Evolutionary conservation across 768 basidiomycete genomes (phyloP), one percentile per base, ranked within the genome.

Genomic region (Aureoboletus auriporus): DNA sequence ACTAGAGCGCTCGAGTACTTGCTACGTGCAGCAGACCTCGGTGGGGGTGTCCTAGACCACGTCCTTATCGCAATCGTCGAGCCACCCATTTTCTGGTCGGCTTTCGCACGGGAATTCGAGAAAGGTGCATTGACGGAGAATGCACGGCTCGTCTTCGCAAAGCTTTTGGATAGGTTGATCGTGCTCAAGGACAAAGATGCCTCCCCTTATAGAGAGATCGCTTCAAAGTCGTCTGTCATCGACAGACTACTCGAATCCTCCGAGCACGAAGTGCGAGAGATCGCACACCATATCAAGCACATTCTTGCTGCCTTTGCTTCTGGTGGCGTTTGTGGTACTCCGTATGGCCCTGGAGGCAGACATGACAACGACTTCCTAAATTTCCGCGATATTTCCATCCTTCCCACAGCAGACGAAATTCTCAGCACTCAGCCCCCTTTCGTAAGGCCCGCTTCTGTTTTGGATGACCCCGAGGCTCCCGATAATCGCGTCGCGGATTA

Each of bases 311-410:
- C 68, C 6, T 60, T 60, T 50, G 57, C 57, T 20, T 45, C 63
- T 9, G 61, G 60, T 16, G 53, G 59, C 10, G 29, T 53, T 16
- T 42, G 51, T n/a, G 51, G 53, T 29, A 62, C 50, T 16, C 27
- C 42, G 6, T 53, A 48, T 29, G 63, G 65, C 9, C 79, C 85
- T 0, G 85, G 86, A 0, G 86, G 84, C 3, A 71, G 86, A 6
- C 86, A 87, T 49, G 83, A 85, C 56, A 88, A 88, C 43, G 85
- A 88, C 58, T 78, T 77, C 39, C 52, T 59, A 8, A 75, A 83
- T 48, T 86, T 83, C 56, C 77, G 78, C 10, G 54, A 77, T 8
- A 82, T 87, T 17, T 61, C 78, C 27, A 80, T 88, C 46, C 68
- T 83, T 5, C 85, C 86, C 1, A 83, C 85, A 6, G 74, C 79